These are phyloP conservation scores for Phialocephala sp. DNA, from an alignment of 2,329 filamentous ascomycete genomes.

Conservation along the genomic window DNA sequence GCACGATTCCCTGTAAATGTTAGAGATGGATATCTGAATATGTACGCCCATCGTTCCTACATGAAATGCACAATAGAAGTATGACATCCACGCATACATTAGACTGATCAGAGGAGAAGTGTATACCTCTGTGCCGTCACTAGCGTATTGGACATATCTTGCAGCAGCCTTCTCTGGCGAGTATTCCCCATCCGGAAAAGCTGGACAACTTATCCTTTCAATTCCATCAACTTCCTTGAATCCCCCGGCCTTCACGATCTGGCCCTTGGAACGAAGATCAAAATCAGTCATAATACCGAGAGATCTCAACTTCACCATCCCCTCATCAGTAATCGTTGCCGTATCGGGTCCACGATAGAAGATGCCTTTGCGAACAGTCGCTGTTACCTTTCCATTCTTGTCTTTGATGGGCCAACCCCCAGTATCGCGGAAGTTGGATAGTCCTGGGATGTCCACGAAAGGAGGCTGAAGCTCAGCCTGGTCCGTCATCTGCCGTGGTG, in stretches of 20 bases:
- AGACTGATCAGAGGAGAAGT: background rate
- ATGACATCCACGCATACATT: background rate
- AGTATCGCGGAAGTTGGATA: slow-evolving; percentile 30
- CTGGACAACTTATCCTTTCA: slow-evolving; percentile 62
- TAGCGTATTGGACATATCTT: slow-evolving; percentile 65
- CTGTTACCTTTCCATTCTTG: slow-evolving; percentile 30
- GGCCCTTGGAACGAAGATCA: slow-evolving; percentile 68
- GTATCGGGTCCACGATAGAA: slow-evolving; percentile 74
- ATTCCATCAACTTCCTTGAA: slow-evolving; percentile 55
- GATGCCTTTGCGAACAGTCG: slow-evolving; percentile 55
- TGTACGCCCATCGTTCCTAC: background rate
- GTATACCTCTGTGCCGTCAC: slow-evolving; percentile 52
- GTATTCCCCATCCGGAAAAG: slow-evolving; percentile 67
- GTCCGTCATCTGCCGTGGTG: background rate
- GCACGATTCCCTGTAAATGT: slow-evolving; percentile 58
- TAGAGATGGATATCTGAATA: background rate
- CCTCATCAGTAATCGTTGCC: slow-evolving; percentile 58
- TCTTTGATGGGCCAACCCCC: slow-evolving; percentile 27
- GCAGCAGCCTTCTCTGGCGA: slow-evolving; percentile 65
- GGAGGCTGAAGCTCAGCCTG: slow-evolving; percentile 19
- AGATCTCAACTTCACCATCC: slow-evolving; percentile 54
- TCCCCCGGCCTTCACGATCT: slow-evolving; percentile 56
- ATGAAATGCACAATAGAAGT: too few relatives aligned
- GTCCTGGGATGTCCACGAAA: slow-evolving; percentile 27
- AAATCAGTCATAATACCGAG: slow-evolving; percentile 67